A percentile compares a stretch with the other conserved stretches of the same genome.
Conservation (phyloP, 306 rosid species). For the Prosopis cineraria region DNA sequence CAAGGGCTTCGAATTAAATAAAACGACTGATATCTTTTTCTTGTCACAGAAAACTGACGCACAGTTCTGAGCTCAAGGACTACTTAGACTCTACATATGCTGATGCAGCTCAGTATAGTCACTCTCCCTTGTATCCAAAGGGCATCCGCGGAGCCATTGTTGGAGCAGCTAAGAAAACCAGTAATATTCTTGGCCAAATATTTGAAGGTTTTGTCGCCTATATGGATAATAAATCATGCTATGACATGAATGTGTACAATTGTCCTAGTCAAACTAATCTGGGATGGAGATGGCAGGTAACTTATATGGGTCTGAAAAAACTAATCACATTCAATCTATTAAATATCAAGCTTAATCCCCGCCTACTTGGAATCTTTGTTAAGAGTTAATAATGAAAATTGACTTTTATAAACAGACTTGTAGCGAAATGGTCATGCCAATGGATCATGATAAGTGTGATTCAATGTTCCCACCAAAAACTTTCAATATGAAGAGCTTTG, state of each 20-base stretch:
- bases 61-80: conserved; percentile 14
- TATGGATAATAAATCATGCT: neutral
- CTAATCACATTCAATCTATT: neutral
- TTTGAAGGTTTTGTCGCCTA: conserved; percentile 17
- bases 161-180: conserved; percentile 18
- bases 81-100: conserved; percentile 4
- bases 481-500: conserved; percentile 22
- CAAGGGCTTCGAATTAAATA: too few species aligned
- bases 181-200: conserved; percentile 15
- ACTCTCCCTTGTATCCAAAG: conserved; percentile 2
- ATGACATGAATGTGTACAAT: neutral
- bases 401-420: neutral
- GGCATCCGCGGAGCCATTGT: conserved; percentile 23
- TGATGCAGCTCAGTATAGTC: conserved; percentile 27
- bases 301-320: neutral
- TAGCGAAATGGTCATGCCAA: neutral
- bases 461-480: conserved; percentile 43
- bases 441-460: conserved; percentile 10
- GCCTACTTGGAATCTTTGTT: neutral
- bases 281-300: conserved; percentile 33
- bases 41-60: neutral
- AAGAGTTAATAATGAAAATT: neutral
- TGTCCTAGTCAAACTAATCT: conserved; percentile 3
- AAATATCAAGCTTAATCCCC: neutral
- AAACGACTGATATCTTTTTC: too few species aligned